Conservation (phyloP, 306 rosid genomes). For the Prunus armeniaca region DNA sequence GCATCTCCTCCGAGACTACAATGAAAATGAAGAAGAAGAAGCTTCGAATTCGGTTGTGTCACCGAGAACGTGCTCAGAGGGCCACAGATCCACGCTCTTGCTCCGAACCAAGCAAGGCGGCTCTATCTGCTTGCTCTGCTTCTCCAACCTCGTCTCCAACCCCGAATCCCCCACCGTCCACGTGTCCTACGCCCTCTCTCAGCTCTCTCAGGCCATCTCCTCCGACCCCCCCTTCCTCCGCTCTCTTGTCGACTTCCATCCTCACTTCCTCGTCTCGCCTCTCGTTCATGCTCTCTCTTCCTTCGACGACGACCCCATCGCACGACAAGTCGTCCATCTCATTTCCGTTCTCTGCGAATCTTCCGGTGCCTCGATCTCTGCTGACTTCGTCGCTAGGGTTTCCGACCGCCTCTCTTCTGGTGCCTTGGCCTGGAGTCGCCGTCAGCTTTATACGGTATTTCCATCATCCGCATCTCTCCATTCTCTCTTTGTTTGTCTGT, state of each 20-base stretch:
- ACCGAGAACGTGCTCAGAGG: conserved; percentile 53
- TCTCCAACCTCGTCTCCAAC: conserved; percentile 29
- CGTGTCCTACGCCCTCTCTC: conserved; percentile 6
- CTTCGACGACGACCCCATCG: conserved; percentile 5
- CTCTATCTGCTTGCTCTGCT: conserved; percentile 7
- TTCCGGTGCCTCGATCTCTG: conserved; percentile 33
- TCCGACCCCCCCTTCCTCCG: conserved; percentile 44
- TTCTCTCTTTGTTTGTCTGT: background rate
- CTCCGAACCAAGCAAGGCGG: conserved; percentile 69
- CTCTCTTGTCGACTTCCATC: conserved; percentile 70
- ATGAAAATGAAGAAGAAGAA: conserved; percentile 9
- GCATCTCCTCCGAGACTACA: background rate
- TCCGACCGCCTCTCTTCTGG: conserved; percentile 59
- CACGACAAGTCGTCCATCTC: background rate
- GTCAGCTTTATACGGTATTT: conserved; percentile 62
- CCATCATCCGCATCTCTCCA: background rate
- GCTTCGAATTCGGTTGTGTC: background rate
- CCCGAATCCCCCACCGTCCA: background rate
- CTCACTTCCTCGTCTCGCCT: conserved; percentile 23
- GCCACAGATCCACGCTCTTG: conserved; percentile 73
- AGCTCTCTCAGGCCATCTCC: conserved; percentile 26
- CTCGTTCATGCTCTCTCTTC: background rate
- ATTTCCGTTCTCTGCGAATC: conserved; percentile 31
- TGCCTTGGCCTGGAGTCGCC: conserved; percentile 65
- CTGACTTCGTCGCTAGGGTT: conserved; percentile 49